These are phyloP conservation scores for Beauveria bassiana DNA, from an alignment of 2,329 filamentous ascomycete species.

Conservation along the genomic window DNA sequence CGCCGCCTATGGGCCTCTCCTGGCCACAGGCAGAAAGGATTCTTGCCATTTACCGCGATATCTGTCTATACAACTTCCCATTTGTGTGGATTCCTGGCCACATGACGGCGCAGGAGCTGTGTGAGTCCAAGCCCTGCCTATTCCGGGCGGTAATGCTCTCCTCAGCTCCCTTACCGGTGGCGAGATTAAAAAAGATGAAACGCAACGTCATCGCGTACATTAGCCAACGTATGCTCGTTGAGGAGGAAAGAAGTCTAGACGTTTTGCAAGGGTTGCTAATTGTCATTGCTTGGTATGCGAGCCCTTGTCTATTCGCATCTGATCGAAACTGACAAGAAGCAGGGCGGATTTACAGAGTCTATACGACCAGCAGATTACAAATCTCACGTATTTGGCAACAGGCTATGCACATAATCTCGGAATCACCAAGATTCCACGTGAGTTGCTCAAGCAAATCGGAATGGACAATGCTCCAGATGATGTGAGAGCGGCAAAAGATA, in stretches of 20 bases:
- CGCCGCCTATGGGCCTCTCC: conserved; percentile 28
- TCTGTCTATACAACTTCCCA: conserved; percentile 29
- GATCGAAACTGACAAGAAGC: background rate
- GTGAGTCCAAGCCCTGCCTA: conserved; percentile 29
- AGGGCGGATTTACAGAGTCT: conserved; percentile 30
- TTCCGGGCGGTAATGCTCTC: conserved; percentile 32
- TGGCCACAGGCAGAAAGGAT: conserved; percentile 31
- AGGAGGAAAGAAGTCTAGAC: conserved; percentile 33
- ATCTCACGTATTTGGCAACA: conserved; percentile 31
- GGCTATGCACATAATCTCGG: conserved; percentile 35
- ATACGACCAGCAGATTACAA: conserved; percentile 27
- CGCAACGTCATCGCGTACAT: conserved; percentile 34
- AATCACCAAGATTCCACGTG: conserved; percentile 19
- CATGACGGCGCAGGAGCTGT: conserved; percentile 23
- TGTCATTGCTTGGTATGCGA: conserved; percentile 35
- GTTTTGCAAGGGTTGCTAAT: conserved; percentile 39
- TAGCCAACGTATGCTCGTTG: conserved; percentile 33
- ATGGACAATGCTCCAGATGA: conserved; percentile 11
- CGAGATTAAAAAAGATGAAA: conserved; percentile 30
- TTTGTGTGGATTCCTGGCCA: conserved; percentile 28
- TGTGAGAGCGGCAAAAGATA: conserved; percentile 13
- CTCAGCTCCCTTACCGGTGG: conserved; percentile 22
- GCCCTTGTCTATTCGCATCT: background rate
- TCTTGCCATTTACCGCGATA: conserved; percentile 25
- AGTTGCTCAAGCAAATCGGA: conserved; percentile 11